Evolutionary conservation across 139 green algal species (phyloP).

Genomic region (Asterochloris erici): DNA sequence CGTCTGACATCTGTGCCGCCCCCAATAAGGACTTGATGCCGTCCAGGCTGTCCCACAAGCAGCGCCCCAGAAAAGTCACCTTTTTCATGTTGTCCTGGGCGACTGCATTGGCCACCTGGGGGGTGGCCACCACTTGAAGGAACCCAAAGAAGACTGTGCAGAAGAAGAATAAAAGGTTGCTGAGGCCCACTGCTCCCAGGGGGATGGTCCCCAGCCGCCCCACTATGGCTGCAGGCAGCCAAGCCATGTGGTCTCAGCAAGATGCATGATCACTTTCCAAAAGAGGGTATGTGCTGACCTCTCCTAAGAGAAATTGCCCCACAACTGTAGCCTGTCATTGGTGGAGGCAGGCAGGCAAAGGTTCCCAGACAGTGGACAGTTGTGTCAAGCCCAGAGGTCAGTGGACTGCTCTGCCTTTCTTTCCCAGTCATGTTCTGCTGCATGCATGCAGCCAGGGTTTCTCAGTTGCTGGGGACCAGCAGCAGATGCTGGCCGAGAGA

Average conservation of each 20-base stretch:
- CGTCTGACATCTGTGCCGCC: neutral
- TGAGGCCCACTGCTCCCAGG: conserved; percentile 57
- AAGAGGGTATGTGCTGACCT: neutral
- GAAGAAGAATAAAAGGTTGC: conserved; percentile 46
- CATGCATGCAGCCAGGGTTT: too few species aligned
- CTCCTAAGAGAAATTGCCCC: neutral
- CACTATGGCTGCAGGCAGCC: conserved; percentile 42
- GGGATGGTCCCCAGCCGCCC: conserved; percentile 51
- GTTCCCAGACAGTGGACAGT: neutral
- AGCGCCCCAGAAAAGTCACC: conserved; percentile 8
- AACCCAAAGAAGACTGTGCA: conserved; percentile 61
- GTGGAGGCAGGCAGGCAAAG: too few species aligned
- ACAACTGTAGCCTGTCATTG: neutral
- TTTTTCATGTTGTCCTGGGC: conserved; percentile 25
- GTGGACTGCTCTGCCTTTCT: neutral
- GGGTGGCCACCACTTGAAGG: conserved; percentile 58
- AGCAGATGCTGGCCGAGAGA: too few species aligned
- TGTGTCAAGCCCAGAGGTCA: neutral
- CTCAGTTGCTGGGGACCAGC: too few species aligned
- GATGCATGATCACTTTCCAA: neutral
- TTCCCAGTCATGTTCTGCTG: too few species aligned
- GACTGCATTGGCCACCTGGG: conserved; percentile 52
- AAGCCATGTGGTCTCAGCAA: neutral
- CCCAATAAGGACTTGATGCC: neutral
- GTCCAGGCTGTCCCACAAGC: neutral